A percentile compares a stretch with the other conserved stretches of the same genome.
Conservation (phyloP, 148 eudicot species). For the Arctostaphylos glauca region DNA sequence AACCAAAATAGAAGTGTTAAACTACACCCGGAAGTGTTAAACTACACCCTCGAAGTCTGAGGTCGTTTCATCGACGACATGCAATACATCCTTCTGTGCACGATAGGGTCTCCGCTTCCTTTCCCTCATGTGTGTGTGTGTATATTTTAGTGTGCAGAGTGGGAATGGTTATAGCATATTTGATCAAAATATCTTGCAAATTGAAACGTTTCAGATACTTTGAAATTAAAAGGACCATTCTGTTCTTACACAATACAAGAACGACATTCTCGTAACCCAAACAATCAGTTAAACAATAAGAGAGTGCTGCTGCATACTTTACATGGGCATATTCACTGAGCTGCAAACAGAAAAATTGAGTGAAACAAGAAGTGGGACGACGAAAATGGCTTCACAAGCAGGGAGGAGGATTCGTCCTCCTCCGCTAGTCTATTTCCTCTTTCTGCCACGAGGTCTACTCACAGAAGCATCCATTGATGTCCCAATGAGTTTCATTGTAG, state of each 20-base stretch:
- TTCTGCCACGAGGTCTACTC: slow-evolving; percentile 42
- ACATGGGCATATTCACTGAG: background rate
- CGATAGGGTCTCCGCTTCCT: too few species aligned
- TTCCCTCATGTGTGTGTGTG: too few species aligned
- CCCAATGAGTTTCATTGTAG: slow-evolving; percentile 21
- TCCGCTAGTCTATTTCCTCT: slow-evolving; percentile 34
- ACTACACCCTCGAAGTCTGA: too few species aligned
- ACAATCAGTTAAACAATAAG: background rate
- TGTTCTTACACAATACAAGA: background rate
- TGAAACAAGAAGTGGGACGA: background rate
- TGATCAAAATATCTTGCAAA: background rate
- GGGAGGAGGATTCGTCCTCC: background rate
- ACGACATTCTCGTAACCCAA: background rate
- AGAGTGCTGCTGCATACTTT: background rate
- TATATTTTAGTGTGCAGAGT: too few species aligned
- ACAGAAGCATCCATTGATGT: slow-evolving; percentile 41
- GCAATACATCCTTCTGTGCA: too few species aligned
- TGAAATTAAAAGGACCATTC: background rate
- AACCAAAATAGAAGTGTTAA: too few species aligned
- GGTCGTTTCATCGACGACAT: too few species aligned
- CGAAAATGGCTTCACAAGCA: background rate
- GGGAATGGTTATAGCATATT: background rate
- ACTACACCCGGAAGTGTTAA: too few species aligned
- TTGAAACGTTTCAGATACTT: background rate
- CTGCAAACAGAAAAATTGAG: background rate